Evolutionary conservation across 768 basidiomycete genomes (phyloP).

Genomic region (Panellus pusillus): DNA sequence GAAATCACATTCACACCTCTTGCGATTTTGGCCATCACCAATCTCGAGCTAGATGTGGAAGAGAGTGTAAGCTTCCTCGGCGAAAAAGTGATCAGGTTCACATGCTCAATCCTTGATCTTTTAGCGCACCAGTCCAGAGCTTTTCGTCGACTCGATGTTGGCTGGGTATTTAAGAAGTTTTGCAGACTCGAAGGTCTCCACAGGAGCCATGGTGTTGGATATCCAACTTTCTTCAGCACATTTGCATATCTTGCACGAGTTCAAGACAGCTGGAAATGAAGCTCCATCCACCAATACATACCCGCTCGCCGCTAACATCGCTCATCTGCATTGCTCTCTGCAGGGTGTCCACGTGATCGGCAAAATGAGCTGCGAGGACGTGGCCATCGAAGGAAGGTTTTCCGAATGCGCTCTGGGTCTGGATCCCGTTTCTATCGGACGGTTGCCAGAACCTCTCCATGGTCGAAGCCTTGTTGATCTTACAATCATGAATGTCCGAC

Average conservation of each 20-base stretch:
- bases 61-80: constrained; percentile 38
- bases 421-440: constrained; percentile 1
- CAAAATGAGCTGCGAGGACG: background rate
- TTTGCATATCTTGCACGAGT: constrained; percentile 49
- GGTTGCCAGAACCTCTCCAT: background rate
- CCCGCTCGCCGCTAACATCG: background rate
- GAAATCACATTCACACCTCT: constrained; percentile 58
- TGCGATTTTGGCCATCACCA: constrained; percentile 40
- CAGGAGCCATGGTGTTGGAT: constrained; percentile 38
- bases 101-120: background rate
- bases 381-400: constrained; percentile 4
- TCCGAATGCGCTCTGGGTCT: constrained; percentile 1
- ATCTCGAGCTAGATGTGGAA: constrained; percentile 49
- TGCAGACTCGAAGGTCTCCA: constrained; percentile 22
- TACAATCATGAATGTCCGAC: background rate
- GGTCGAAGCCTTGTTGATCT: constrained; percentile 1
- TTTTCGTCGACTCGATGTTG: constrained; percentile 45
- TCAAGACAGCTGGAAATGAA: constrained; percentile 36
- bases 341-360: constrained; percentile 9
- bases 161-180: constrained; percentile 36
- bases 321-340: constrained; percentile 4
- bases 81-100: background rate
- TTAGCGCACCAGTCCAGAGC: constrained; percentile 37
- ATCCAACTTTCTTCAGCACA: constrained; percentile 38
- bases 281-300: constrained; percentile 9